A percentile compares a stretch with the other conserved stretches of the same genome.
Conservation (phyloP, 2,329 filamentous ascomycete genomes). For the Aspergillus ochraceoroseus region DNA sequence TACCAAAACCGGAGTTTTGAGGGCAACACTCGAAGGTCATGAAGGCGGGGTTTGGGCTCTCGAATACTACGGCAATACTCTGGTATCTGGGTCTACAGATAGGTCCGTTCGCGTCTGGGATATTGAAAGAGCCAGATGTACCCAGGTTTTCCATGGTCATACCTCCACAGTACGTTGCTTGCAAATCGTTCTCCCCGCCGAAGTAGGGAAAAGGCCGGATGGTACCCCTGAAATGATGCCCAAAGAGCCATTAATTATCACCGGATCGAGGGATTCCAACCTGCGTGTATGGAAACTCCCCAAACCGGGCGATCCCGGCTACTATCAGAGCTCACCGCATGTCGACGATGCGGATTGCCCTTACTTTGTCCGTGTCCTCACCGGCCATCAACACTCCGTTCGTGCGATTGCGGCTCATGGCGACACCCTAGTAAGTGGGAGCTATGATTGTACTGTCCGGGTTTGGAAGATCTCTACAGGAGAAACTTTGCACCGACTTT, state of each 20-base stretch:
- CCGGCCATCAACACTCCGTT: slow-evolving; percentile 87
- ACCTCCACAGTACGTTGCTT: slow-evolving; percentile 95
- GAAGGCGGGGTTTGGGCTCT: slow-evolving; percentile 97
- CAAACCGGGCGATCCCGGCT: slow-evolving; percentile 67
- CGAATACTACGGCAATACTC: slow-evolving; percentile 89
- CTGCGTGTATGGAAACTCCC: slow-evolving; percentile 92
- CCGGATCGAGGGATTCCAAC: slow-evolving; percentile 90
- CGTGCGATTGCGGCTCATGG: slow-evolving; percentile 92
- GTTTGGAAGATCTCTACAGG: slow-evolving; percentile 98
- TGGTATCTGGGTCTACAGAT: slow-evolving; percentile 95
- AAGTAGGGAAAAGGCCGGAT: slow-evolving; percentile 65
- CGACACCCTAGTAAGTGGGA: slow-evolving; percentile 94
- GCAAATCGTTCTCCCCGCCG: slow-evolving; percentile 83
- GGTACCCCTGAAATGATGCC: slow-evolving; percentile 82
- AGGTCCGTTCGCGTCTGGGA: slow-evolving; percentile 99
- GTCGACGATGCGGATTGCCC: slow-evolving; percentile 74
- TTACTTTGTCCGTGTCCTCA: slow-evolving; percentile 84
- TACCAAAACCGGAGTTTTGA: slow-evolving; percentile 83
- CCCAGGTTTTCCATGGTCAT: slow-evolving; percentile 94
- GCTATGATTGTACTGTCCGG: slow-evolving; percentile 89
- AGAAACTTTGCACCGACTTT: slow-evolving; percentile 74
- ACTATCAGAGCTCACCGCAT: slow-evolving; percentile 73
- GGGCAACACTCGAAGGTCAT: slow-evolving; percentile 81
- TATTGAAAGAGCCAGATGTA: slow-evolving; percentile 85
- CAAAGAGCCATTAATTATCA: slow-evolving; percentile 92